Evolutionary conservation across 2,329 filamentous ascomycete species (phyloP), one percentile per base, ranked within the genome.

Genomic region (Colletotrichum sp.): DNA sequence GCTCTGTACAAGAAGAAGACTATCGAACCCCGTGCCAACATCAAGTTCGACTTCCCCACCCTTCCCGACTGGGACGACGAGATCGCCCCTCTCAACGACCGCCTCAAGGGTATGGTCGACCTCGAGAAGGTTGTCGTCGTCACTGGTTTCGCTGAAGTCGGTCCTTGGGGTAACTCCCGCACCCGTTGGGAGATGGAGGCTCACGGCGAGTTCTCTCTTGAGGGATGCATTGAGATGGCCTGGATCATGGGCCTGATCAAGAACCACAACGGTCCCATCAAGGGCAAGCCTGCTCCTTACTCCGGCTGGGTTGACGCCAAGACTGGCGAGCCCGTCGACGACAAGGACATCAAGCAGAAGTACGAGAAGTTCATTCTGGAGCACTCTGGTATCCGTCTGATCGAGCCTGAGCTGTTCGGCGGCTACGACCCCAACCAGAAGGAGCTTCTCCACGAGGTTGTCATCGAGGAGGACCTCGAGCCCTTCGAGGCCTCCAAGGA

Each of bases 161-260:
- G 97, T 64, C 97, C 97, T 9, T 99, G 97, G 98, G 97, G 97
- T 89, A 99, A 99, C 89, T 96, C 97, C 4, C 93, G 97, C 81
- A 99, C 97, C 62, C 93, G 97, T 78, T 99, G 97, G 97, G 97
- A 99, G 89, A 99, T 99, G 96, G 97, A 99, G 86, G 96, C 97
- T 2, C 93, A 96, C 80, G 97, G 97, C 83, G 92, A 98, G 83
- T 99, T 99, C 88, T 99, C 97, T 10, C 92, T 99, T 16, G 98
- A 99, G 86, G 97, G 97, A 34, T 99, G 97, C 82, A 94, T 99
- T 76, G 97, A 99, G 87, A 99, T 99, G 97, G 96, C 97, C 36
- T 99, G 97, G 97, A 95, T 99, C 86, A 99, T 99, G 96, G 97
- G 97, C 83, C 92, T 99, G 76, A 99, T 99, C 89, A 98, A 96